Evolutionary conservation across 2,329 filamentous ascomycete genomes (phyloP).

Genomic region (Eutypa lata): DNA sequence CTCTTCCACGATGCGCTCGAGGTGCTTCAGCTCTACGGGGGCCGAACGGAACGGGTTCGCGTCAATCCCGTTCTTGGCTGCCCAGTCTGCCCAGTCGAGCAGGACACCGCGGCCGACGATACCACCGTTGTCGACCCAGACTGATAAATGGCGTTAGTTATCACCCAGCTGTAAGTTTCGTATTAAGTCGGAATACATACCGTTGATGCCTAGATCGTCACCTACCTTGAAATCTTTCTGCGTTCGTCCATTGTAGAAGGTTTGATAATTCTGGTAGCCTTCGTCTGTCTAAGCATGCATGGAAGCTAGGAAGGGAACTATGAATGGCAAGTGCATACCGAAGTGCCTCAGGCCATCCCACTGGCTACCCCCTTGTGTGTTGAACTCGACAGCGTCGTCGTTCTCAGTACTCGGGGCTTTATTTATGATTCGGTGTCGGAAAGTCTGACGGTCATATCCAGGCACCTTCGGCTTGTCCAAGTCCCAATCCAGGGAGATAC

Average conservation of each 20-base stretch:
- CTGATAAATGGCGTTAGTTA: slow-evolving; percentile 15
- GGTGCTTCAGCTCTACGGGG: slow-evolving; percentile 16
- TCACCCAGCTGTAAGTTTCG: background rate
- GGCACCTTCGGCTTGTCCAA: slow-evolving; percentile 28
- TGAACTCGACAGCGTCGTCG: slow-evolving; percentile 33
- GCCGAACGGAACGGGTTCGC: slow-evolving; percentile 1
- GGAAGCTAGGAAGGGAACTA: background rate
- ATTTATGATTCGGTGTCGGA: slow-evolving; percentile 8
- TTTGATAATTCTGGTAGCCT: slow-evolving; percentile 4
- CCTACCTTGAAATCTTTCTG: background rate
- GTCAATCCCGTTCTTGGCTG: slow-evolving; percentile 3
- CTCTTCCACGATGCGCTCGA: slow-evolving; percentile 31
- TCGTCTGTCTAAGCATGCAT: background rate
- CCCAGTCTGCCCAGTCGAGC: slow-evolving; percentile 34
- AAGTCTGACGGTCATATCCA: slow-evolving; percentile 8
- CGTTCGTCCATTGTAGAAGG: background rate
- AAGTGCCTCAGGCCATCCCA: slow-evolving; percentile 38
- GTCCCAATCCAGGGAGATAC: slow-evolving; percentile 35
- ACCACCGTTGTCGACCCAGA: slow-evolving; percentile 34
- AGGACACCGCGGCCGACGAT: slow-evolving; percentile 46
- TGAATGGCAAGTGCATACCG: slow-evolving; percentile 9
- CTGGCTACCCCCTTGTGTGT: slow-evolving; percentile 34
- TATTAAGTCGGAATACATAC: background rate
- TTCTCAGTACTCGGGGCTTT: slow-evolving; percentile 18
- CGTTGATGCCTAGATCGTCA: background rate